These are phyloP conservation scores for Steccherinum ochraceum DNA, from an alignment of 768 basidiomycete species.

Conservation along the genomic window DNA sequence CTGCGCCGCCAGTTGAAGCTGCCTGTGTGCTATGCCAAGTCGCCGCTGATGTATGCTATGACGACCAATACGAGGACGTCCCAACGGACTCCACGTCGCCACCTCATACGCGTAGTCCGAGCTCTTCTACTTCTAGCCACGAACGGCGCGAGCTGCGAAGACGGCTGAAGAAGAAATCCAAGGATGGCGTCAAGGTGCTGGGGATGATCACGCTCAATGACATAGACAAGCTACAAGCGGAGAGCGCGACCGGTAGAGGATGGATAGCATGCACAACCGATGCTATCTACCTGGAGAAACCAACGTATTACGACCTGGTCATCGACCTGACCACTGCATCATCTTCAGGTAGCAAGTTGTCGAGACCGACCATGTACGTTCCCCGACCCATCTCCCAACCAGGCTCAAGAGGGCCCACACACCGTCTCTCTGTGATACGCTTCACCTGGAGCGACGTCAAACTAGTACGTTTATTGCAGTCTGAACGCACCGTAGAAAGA, in stretches of 20 bases:
- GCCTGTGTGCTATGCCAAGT: constrained; percentile 64
- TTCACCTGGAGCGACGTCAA: constrained; percentile 85
- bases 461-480: constrained; percentile 42
- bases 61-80: constrained; percentile 19
- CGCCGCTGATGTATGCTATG: constrained; percentile 60
- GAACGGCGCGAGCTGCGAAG: constrained; percentile 5
- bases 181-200: constrained; percentile 57
- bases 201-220: constrained; percentile 80
- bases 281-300: constrained; percentile 77
- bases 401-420: constrained; percentile 34
- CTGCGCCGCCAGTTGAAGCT: constrained; percentile 71
- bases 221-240: constrained; percentile 51
- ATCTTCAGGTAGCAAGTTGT: constrained; percentile 33
- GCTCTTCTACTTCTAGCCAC: not conserved
- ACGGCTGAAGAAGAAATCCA: constrained; percentile 33
- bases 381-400: constrained; percentile 41
- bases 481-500: not conserved
- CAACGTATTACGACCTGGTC: constrained; percentile 71
- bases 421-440: constrained; percentile 55
- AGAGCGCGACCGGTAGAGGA: constrained; percentile 54
- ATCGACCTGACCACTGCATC: constrained; percentile 62
- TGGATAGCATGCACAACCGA: constrained; percentile 89
- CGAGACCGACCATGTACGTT: constrained; percentile 61
- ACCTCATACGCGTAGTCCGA: not conserved
- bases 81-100: constrained; percentile 4